A percentile compares a stretch with the other conserved stretches of the same genome.
phyloP scores from a whole-genome alignment of 169 alveolate species.

The Babesia bigemina region DNA sequence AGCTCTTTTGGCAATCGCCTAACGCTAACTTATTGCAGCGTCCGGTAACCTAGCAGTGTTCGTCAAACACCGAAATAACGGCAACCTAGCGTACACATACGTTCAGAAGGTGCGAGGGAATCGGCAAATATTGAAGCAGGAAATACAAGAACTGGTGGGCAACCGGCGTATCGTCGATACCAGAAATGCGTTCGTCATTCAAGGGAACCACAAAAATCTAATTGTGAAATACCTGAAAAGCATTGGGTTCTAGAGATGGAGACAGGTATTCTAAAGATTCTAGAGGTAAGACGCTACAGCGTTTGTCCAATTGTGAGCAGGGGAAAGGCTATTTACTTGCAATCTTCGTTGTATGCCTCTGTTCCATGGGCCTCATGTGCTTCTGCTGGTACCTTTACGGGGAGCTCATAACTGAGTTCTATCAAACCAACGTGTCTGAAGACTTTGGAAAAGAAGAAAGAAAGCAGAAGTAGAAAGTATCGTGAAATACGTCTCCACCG shows the following conservation, averaged over 20 bases:
- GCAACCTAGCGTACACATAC: conserved; percentile 73
- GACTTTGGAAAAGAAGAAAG: conserved; percentile 34
- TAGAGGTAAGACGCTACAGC: conserved; percentile 4
- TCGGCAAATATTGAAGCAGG: conserved; percentile 67
- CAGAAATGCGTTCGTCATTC: conserved; percentile 65
- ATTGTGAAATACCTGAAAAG: conserved; percentile 59
- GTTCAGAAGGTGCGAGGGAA: conserved; percentile 76
- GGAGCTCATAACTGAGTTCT: conserved; percentile 38
- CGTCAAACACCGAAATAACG: conserved; percentile 72
- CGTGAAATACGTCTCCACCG: too few species aligned
- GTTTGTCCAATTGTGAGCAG: background rate
- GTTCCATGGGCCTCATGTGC: conserved; percentile 10
- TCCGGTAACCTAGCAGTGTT: conserved; percentile 80
- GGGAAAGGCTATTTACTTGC: background rate
- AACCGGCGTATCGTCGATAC: conserved; percentile 64
- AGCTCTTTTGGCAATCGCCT: background rate
- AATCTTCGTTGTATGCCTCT: background rate
- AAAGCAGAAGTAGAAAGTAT: background rate
- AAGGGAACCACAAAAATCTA: conserved; percentile 74
- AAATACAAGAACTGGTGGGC: conserved; percentile 69
- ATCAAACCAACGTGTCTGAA: conserved; percentile 35
- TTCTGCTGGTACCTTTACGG: conserved; percentile 50
- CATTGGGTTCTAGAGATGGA: conserved; percentile 49
- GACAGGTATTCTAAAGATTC: background rate
- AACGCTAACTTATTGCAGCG: conserved; percentile 38